Evolutionary conservation across 805 yeast species (phyloP), one percentile per base, ranked within the genome.

Genomic region (Myxozyma udenii): DNA sequence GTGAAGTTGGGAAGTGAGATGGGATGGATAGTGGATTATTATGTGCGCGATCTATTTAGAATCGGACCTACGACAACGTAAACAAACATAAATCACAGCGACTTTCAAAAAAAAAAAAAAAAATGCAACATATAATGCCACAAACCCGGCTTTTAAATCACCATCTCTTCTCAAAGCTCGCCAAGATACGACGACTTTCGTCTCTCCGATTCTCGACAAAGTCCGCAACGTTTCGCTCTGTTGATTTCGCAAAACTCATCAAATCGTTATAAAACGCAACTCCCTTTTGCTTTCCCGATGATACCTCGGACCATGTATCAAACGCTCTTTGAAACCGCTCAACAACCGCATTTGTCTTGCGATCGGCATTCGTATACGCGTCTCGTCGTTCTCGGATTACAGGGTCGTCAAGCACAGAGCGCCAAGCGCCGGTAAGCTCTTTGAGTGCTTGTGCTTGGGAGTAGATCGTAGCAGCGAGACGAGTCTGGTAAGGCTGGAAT

Each of bases 381-480:
- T 64, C 48, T 47, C 76, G 69, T 63, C 71, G 62, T 61, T 72
- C 64, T 66, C 77, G 61, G 64, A 78, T 51, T 51, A 72, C 65
- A 58, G 78, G 77, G 62, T 71, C 72, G 63, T 67, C 73, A 51
- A 69, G 72, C 28, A 74, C 71, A 50, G 50, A 71, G 67, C 62
- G 77, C 84, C 68, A 84, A 56, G 40, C 70, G 64, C 46, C 70
- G 58, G 73, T 80, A 68, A 48, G 72, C 60, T 57, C 74, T 68
- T 64, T 78, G 28, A 84, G 70, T 25, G 81, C 66, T 18, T 37
- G 22, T 9, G 51, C 74, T 66, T 90, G 96, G 46, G 80, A 80
- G 36, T 75, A 76, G n/a, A 84, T 74, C 9, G 90, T 78, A 1
- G 80, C 78, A 33, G 81, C 85, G 23, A 91, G 70, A 48, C 95